A percentile compares a stretch with the other conserved stretches of the same genome.
These are phyloP conservation scores for Thinopyrum elongatum DNA, from an alignment of 176 grass and related monocot species.

Conservation along the genomic window DNA sequence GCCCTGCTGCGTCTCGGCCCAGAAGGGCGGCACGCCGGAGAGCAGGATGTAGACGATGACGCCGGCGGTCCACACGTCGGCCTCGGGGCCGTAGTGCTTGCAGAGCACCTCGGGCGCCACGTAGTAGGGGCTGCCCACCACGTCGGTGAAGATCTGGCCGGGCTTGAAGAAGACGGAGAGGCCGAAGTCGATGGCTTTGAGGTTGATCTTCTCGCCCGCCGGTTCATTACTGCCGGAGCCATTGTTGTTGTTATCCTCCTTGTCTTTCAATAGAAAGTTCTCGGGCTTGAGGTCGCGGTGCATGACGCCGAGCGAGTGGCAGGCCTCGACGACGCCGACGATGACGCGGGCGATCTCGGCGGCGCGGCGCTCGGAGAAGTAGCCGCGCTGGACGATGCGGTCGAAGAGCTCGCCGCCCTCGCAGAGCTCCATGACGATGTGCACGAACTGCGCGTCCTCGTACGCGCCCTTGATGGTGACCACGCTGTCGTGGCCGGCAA, in stretches of 20 bases:
- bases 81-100: constrained; percentile 77
- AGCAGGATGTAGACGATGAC: constrained; percentile 79
- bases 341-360: constrained; percentile 62
- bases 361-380: constrained; percentile 70
- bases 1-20: constrained; percentile 79
- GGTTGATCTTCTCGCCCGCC: neutral
- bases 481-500: constrained; percentile 48
- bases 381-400: constrained; percentile 52
- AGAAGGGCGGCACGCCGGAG: constrained; percentile 72
- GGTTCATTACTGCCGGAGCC: too few relatives aligned
- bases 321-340: constrained; percentile 70
- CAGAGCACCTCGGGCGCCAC: constrained; percentile 76
- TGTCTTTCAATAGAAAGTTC: constrained; percentile 49
- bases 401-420: constrained; percentile 94
- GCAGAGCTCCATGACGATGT: constrained; percentile 95
- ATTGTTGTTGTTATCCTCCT: neutral
- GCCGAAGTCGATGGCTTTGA: constrained; percentile 85
- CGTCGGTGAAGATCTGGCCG: constrained; percentile 66
- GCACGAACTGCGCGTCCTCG: constrained; percentile 67
- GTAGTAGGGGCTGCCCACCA: constrained; percentile 73
- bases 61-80: constrained; percentile 71
- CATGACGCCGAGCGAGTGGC: constrained; percentile 75
- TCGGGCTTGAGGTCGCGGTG: constrained; percentile 79
- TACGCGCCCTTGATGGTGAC: constrained; percentile 77
- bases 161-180: constrained; percentile 86